Percentiles rank a stretch among this genome's conserved stretches.
These are phyloP conservation scores for Chrysanthemum makinoi DNA, from an alignment of 129 eudicot genomes.

Conservation along the genomic window DNA sequence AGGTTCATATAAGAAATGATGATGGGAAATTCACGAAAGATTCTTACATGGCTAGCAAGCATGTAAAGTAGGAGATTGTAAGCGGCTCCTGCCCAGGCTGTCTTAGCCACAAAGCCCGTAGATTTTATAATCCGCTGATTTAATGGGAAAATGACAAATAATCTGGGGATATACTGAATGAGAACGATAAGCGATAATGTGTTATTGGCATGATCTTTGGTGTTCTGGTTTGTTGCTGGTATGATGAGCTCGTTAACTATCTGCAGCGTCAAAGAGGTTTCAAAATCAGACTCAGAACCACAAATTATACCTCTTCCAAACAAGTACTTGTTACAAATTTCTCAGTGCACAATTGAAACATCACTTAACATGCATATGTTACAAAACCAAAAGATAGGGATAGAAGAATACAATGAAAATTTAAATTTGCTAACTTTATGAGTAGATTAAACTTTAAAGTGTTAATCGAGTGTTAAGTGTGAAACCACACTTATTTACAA, in stretches of 20 bases:
- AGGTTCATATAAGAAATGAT: background rate
- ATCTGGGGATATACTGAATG: slow-evolving; percentile 77
- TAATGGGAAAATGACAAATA: slow-evolving; percentile 82
- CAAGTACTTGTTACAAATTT: background rate
- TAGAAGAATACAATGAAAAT: too few relatives aligned
- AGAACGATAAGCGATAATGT: slow-evolving; percentile 84
- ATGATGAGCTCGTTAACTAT: slow-evolving; percentile 63
- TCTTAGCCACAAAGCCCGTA: slow-evolving; percentile 83
- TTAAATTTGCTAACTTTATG: background rate
- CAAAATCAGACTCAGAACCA: slow-evolving; percentile 1
- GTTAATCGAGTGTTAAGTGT: too few relatives aligned
- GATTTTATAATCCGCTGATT: slow-evolving; percentile 74
- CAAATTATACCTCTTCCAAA: background rate
- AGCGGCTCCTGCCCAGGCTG: slow-evolving; percentile 99
- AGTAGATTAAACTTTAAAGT: too few relatives aligned
- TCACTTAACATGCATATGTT: background rate
- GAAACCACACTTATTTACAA: too few relatives aligned
- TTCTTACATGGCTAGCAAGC: slow-evolving; percentile 88
- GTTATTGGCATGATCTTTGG: slow-evolving; percentile 60
- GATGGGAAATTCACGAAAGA: background rate
- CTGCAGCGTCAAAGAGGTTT: slow-evolving; percentile 39
- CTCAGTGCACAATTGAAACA: background rate
- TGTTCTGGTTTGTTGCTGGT: slow-evolving; percentile 60
- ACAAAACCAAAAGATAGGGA: too few relatives aligned
- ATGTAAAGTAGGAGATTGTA: slow-evolving; percentile 88